These are phyloP conservation scores for Eustoma russellianum DNA, from an alignment of 257 asterid species.

Conservation along the genomic window DNA sequence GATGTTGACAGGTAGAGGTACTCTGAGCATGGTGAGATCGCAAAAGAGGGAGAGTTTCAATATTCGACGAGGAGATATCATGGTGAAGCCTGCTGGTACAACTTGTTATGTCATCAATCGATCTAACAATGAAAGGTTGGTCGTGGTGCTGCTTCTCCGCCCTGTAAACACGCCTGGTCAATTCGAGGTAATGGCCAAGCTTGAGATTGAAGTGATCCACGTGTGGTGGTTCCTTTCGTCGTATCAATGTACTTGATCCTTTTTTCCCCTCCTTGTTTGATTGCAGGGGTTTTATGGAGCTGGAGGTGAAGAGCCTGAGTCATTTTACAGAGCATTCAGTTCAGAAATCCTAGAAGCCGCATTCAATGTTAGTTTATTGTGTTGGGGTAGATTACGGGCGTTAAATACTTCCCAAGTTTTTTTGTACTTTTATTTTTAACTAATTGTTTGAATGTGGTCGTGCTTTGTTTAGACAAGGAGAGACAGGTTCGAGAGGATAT, in stretches of 20 bases:
- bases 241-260: too few species aligned
- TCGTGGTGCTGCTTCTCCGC: slow-evolving; percentile 35
- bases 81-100: slow-evolving; percentile 45
- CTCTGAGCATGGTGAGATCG: slow-evolving; percentile 23
- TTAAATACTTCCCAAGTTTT: neutral
- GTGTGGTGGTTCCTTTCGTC: too few species aligned
- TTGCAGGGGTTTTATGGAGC: slow-evolving; percentile 44
- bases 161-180: slow-evolving; percentile 49
- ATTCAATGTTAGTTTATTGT: slow-evolving; percentile 26
- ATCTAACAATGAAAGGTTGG: slow-evolving; percentile 29
- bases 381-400: too few species aligned
- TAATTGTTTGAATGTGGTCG: neutral
- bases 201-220: too few species aligned
- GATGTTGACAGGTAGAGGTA: slow-evolving; percentile 40
- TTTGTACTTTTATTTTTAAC: neutral
- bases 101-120: slow-evolving; percentile 45
- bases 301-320: slow-evolving; percentile 49
- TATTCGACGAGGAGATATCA: slow-evolving; percentile 42
- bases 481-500: slow-evolving; percentile 31
- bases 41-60: slow-evolving; percentile 47
- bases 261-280: neutral
- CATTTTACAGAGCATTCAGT: slow-evolving; percentile 47
- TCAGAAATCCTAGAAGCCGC: slow-evolving; percentile 56
- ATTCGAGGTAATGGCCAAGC: slow-evolving; percentile 27
- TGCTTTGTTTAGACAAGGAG: slow-evolving; percentile 17